Conservation (phyloP, 2,329 filamentous ascomycete genomes). For the Colletotrichum sp. region DNA sequence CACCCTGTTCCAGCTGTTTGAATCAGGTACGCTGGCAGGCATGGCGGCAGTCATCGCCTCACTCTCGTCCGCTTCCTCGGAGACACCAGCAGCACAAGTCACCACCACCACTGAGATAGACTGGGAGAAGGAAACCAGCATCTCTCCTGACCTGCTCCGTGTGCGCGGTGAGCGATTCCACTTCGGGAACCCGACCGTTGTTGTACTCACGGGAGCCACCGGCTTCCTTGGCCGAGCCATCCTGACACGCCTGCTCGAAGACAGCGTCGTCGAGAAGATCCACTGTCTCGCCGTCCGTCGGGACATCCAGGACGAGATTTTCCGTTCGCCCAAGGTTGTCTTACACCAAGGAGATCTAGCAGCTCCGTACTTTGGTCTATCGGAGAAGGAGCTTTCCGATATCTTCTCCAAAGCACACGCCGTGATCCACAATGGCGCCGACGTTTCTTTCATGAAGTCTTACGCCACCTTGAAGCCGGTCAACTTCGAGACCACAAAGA, state of each 20-base stretch:
- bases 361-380: conserved; percentile 26
- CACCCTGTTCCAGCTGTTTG: conserved; percentile 36
- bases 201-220: conserved; percentile 38
- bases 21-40: conserved; percentile 34
- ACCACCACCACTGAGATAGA: conserved; percentile 21
- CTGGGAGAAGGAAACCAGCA: conserved; percentile 40
- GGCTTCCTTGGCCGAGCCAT: conserved; percentile 43
- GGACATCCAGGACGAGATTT: not conserved
- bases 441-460: conserved; percentile 39
- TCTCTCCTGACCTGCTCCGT: not conserved
- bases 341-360: not conserved
- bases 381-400: not conserved
- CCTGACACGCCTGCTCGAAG: conserved; percentile 33
- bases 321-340: not conserved
- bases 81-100: not conserved
- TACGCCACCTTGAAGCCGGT: conserved; percentile 36
- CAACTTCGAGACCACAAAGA: conserved; percentile 41
- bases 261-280: conserved; percentile 33
- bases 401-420: conserved; percentile 32
- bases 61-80: not conserved
- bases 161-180: not conserved
- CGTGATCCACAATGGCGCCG: conserved; percentile 61
- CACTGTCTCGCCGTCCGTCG: conserved; percentile 44
- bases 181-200: not conserved
- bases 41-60: conserved; percentile 33